These are phyloP conservation scores for Fusarium newnesense DNA, from an alignment of 2,329 filamentous ascomycete genomes.

Conservation along the genomic window DNA sequence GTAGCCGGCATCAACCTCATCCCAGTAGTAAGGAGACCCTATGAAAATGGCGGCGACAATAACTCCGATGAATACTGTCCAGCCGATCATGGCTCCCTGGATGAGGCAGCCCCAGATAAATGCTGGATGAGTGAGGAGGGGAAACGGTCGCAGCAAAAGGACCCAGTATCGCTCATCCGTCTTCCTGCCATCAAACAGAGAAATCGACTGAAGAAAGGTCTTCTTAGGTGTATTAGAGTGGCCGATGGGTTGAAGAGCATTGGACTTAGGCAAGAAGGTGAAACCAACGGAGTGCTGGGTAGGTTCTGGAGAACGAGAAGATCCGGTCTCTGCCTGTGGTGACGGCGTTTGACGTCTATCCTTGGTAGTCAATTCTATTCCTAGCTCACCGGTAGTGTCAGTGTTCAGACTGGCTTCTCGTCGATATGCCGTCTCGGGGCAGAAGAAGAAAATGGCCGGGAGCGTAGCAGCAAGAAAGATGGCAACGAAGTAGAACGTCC, in stretches of 20 bases:
- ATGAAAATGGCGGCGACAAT: conserved; percentile 86
- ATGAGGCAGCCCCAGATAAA: conserved; percentile 84
- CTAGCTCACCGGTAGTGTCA: conserved; percentile 62
- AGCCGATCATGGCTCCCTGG: conserved; percentile 91
- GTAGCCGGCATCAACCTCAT: conserved; percentile 84
- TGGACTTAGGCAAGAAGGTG: conserved; percentile 47
- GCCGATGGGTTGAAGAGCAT: conserved; percentile 49
- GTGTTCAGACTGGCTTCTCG: conserved; percentile 75
- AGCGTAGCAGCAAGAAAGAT: conserved; percentile 82
- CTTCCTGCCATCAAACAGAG: conserved; percentile 83
- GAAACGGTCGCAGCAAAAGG: conserved; percentile 77
- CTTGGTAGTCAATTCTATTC: conserved; percentile 34
- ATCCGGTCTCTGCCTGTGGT: conserved; percentile 7
- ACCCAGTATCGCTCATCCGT: conserved; percentile 78
- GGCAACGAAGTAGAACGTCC: conserved; percentile 88
- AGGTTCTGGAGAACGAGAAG: background rate
- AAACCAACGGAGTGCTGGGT: conserved; percentile 36
- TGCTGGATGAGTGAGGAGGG: conserved; percentile 84
- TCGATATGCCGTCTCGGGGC: conserved; percentile 84
- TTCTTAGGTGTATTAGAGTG: conserved; percentile 58
- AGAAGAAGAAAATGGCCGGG: conserved; percentile 78
- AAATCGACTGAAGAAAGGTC: conserved; percentile 69
- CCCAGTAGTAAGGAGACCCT: conserved; percentile 82
- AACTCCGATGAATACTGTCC: conserved; percentile 93
- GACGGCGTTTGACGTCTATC: conserved; percentile 18